Conservation (phyloP, 306 rosid species). For the Gastrolobium bilobum region DNA sequence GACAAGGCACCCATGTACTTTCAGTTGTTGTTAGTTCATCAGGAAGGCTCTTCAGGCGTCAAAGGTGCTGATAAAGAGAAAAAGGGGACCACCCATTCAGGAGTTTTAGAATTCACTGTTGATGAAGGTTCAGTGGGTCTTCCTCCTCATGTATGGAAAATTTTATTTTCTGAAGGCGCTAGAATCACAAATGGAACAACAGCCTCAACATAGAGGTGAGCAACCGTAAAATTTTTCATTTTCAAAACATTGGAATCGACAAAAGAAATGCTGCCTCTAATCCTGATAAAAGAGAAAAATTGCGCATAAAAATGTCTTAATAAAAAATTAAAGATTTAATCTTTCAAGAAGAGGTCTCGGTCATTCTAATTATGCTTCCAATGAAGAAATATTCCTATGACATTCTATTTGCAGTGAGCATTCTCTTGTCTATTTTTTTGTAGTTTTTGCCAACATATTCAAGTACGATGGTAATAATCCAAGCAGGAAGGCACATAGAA, state of each 20-base stretch:
- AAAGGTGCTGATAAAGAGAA: no score
- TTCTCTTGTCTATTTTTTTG: slow-evolving; percentile 6
- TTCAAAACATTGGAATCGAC: neutral
- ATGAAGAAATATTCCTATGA: neutral
- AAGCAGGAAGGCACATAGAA: neutral
- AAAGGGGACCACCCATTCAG: no score
- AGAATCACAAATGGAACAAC: neutral
- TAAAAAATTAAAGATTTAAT: neutral
- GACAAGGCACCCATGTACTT: no score
- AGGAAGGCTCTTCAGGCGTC: no score
- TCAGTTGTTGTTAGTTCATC: no score
- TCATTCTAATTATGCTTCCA: slow-evolving; percentile 4
- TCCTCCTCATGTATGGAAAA: no score
- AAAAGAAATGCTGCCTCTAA: neutral
- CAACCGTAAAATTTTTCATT: neutral
- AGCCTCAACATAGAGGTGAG: neutral
- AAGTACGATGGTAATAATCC: slow-evolving; percentile 31
- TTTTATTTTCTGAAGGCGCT: no score
- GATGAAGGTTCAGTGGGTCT: no score
- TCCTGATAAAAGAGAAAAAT: neutral
- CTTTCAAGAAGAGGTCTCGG: neutral
- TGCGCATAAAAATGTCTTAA: slow-evolving; percentile 3
- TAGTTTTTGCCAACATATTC: neutral
- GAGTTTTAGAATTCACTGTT: no score
- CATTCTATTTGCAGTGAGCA: neutral